Evolutionary conservation across 805 yeast species (phyloP).

Genomic region (Blastobotrys robertii): DNA sequence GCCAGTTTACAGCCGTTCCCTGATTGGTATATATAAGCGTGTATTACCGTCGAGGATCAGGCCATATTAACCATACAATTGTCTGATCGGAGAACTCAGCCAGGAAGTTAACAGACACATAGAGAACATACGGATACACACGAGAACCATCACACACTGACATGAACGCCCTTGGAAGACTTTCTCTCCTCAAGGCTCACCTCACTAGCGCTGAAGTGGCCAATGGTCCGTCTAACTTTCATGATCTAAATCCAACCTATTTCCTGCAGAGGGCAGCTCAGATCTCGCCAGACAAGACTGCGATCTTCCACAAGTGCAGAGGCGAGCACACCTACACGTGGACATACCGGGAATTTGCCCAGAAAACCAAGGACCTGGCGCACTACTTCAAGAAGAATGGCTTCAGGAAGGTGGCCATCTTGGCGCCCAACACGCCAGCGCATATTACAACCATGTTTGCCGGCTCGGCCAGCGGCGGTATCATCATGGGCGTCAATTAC

Average conservation of each 20-base stretch:
- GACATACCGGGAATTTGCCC: constrained; percentile 22
- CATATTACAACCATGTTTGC: constrained; percentile 28
- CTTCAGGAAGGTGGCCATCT: constrained; percentile 22
- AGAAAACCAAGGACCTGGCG: constrained; percentile 24
- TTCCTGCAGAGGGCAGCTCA: constrained; percentile 28
- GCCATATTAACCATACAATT: no score
- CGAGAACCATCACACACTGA: no score
- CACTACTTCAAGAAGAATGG: constrained; percentile 20
- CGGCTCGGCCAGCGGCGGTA: constrained; percentile 26
- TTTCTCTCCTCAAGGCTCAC: no score
- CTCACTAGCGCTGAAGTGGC: no score
- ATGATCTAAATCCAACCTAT: constrained; percentile 27
- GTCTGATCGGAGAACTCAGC: no score
- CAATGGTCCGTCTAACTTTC: constrained; percentile 15
- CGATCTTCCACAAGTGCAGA: constrained; percentile 24
- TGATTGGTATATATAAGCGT: no score
- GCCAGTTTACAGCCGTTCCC: no score
- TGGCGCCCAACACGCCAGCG: constrained; percentile 29
- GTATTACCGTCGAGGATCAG: no score
- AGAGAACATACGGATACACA: no score
- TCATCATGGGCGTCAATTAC: constrained; percentile 28
- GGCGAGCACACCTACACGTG: constrained; percentile 13
- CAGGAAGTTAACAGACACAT: no score
- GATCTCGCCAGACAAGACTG: constrained; percentile 27
- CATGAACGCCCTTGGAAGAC: no score